A percentile compares a stretch with the other conserved stretches of the same genome.
These are phyloP conservation scores for Penicillium tannophilum DNA, from an alignment of 495 filamentous ascomycete genomes.

Conservation along the genomic window DNA sequence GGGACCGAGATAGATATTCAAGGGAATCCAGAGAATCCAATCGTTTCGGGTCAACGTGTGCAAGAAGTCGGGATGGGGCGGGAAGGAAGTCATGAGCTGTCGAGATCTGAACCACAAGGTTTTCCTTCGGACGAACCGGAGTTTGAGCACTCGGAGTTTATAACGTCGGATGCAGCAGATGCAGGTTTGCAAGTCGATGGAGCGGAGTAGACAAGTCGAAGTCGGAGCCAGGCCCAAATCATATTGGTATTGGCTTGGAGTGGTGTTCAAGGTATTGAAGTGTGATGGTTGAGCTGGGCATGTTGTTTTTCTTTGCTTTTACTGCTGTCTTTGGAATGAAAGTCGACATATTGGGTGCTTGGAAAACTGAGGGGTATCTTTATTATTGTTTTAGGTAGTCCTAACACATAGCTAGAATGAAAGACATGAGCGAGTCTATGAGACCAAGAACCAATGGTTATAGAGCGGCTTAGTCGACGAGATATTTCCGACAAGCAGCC, in stretches of 20 bases:
- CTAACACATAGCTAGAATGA: neutral
- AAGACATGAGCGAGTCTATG: neutral
- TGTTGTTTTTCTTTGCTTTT: neutral
- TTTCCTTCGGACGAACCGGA: neutral
- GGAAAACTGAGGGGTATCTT: neutral
- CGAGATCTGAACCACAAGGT: neutral
- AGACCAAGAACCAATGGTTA: neutral
- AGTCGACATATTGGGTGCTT: neutral
- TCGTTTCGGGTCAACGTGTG: neutral
- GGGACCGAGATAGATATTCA: neutral
- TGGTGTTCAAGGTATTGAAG: neutral
- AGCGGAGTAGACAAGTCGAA: neutral
- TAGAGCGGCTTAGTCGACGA: slow-evolving; percentile 35
- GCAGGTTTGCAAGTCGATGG: no score
- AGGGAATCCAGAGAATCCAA: neutral
- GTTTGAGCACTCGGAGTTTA: neutral
- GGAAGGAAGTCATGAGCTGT: neutral
- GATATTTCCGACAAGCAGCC: slow-evolving; percentile 52
- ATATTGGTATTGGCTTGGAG: no score
- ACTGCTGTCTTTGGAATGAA: neutral
- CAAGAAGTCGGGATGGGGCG: neutral
- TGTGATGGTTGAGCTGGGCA: neutral
- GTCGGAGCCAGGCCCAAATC: no score
- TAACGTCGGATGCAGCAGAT: neutral
- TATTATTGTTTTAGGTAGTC: neutral